phyloP scores from a whole-genome alignment of 73 alveolate species.

The Diophrys appendiculata region DNA sequence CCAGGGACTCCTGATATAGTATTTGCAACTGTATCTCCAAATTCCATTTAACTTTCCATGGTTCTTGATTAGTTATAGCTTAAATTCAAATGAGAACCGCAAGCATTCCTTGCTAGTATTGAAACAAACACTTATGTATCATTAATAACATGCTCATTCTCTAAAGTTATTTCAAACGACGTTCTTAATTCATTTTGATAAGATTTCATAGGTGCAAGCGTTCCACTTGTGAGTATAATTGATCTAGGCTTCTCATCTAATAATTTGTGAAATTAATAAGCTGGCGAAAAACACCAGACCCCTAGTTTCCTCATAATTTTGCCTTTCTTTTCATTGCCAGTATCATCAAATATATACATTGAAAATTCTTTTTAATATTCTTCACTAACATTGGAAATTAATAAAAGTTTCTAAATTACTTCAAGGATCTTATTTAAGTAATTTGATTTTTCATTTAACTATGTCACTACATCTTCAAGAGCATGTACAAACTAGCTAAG shows the following conservation, averaged over 20 bases:
- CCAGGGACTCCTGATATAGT: conserved; percentile 48
- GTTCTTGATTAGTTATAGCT: conserved; percentile 50
- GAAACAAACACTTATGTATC: conserved; percentile 55
- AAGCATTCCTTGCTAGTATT: conserved; percentile 44
- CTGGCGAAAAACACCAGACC: conserved; percentile 83
- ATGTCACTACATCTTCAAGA: conserved; percentile 15
- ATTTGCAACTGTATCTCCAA: conserved; percentile 42
- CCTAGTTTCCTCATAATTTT: conserved; percentile 54
- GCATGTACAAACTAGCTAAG: conserved; percentile 21
- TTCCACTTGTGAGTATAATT: conserved; percentile 78
- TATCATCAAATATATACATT: conserved; percentile 48
- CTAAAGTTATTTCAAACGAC: conserved; percentile 40
- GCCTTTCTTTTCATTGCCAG: neutral
- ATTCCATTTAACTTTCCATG: conserved; percentile 20
- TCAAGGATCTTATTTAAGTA: conserved; percentile 38
- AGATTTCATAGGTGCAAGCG: conserved; percentile 81
- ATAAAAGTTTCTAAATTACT: conserved; percentile 16
- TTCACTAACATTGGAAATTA: neutral
- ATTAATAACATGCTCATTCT: conserved; percentile 62
- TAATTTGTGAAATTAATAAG: conserved; percentile 69
- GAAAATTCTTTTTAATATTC: conserved; percentile 41
- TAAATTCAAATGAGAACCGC: conserved; percentile 49
- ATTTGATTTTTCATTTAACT: conserved; percentile 42
- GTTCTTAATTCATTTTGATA: conserved; percentile 62
- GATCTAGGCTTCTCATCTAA: conserved; percentile 71